Base-by-base conservation (phyloP, 352 stramenopile species). In the Globisporangium spiculum region DNA sequence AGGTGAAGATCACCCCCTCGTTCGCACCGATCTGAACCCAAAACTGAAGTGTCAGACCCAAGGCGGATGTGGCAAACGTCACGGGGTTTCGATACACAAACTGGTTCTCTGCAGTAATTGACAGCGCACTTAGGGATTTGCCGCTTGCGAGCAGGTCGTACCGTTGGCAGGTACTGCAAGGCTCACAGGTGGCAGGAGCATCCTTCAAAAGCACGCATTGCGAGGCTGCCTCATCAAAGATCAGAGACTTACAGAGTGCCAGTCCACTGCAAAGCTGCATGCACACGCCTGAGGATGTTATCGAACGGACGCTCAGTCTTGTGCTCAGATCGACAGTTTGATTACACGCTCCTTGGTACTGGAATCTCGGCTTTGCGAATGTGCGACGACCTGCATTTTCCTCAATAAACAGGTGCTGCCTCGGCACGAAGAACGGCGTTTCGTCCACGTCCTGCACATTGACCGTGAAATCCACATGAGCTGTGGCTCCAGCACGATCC, bases 391-490 rank as follows among this genome's bases (percentile, higher is more conserved):
- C 50, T 52, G 48, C 22, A 52, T 80, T 76, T 60, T 82, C 76
- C 32, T 78, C 68, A 22, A 80, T 80, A 20, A 80, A 78, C n/a
- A 80, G 69, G n/a, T 80, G 66, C 36, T 81, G 75, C 1, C 67
- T 55, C n/a, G 46, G 34, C 22, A 61, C 65, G 26, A 87, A 64
- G 38, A 72, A 69, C n/a, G 81, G 81, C 14, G 66, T 16, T 26
- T 90, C 81, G n/a, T 88, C 82, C 14, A 78, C 66, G 66, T 90
- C 78, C 5, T 69, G 53, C 10, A 90, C 72, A 27, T 46, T 64
- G 58, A 70, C 54, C 24, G 50, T 71, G 16, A 67, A 67, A 10
- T 53, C 59, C 44, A 66, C 34, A 38, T n/a, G 27, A 30, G 61
- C 20, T 1, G 26, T 0, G 4, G 50, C 52, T 32, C 61, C 61